Percentiles rank a stretch among this genome's conserved stretches.
These are phyloP conservation scores for Ensete glaucum DNA, from an alignment of 176 grass and related monocot genomes.

Conservation along the genomic window DNA sequence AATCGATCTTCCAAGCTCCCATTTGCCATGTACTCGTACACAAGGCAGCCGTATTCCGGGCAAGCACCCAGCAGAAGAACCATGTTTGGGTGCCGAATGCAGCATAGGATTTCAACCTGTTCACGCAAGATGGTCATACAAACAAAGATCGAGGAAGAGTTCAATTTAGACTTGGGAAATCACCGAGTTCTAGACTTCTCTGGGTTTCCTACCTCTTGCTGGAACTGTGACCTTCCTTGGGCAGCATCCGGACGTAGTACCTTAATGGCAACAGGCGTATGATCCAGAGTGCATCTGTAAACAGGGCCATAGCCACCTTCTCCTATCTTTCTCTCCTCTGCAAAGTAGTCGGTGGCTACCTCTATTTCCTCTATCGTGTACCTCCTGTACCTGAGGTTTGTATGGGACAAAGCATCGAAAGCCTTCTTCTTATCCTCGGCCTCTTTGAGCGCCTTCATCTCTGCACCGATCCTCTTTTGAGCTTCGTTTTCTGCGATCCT, in stretches of 20 bases:
- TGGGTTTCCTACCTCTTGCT: too few relatives aligned
- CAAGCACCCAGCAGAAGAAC: too few relatives aligned
- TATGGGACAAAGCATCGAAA: neutral
- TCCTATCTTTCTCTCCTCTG: neutral
- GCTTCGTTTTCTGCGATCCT: constrained; percentile 28
- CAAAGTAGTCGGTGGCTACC: constrained; percentile 14
- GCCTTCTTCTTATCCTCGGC: constrained; percentile 22
- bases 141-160: too few relatives aligned
- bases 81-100: too few relatives aligned
- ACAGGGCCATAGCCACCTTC: too few relatives aligned
- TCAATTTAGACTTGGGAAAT: too few relatives aligned
- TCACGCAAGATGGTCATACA: too few relatives aligned
- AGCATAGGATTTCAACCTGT: too few relatives aligned
- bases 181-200: too few relatives aligned
- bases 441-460: constrained; percentile 28
- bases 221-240: too few relatives aligned
- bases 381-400: constrained; percentile 23
- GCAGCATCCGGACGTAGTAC: neutral
- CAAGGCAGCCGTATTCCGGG: neutral
- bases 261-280: constrained; percentile 36
- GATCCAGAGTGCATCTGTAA: constrained; percentile 26
- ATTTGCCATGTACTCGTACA: neutral
- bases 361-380: too few relatives aligned
- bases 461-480: constrained; percentile 27
- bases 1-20: neutral